These are phyloP conservation scores for Haplosporangium gracile DNA, from an alignment of 192 early-diverging fungal species.

Conservation along the genomic window DNA sequence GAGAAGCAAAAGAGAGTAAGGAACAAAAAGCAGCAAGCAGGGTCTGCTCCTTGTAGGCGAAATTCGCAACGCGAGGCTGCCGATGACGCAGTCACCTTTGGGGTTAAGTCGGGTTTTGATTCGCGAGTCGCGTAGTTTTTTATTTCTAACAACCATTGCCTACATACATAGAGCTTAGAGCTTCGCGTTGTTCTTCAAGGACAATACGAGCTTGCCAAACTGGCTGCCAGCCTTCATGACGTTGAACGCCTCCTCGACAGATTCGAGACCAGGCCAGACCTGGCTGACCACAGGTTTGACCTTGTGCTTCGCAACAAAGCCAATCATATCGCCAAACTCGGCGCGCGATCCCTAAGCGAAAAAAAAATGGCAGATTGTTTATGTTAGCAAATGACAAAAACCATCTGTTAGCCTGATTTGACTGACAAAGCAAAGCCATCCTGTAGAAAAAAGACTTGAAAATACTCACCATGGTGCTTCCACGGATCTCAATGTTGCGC, in stretches of 20 bases:
- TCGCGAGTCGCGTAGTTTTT: not conserved
- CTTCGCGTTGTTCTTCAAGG: slow-evolving; percentile 26
- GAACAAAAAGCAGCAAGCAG: not conserved
- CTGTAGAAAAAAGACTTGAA: not conserved
- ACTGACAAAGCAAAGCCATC: not conserved
- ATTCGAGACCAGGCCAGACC: slow-evolving; percentile 66
- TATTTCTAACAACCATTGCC: not conserved
- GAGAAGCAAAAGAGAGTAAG: not conserved
- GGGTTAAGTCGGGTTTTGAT: too few species aligned
- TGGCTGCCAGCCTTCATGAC: slow-evolving; percentile 27
- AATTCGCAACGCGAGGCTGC: not conserved
- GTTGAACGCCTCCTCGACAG: slow-evolving; percentile 28
- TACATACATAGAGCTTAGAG: not conserved
- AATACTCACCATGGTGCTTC: slow-evolving; percentile 73
- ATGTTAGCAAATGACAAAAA: not conserved
- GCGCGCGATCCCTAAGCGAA: slow-evolving; percentile 45
- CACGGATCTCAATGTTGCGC: slow-evolving; percentile 73
- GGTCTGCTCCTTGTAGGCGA: not conserved
- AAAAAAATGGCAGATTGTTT: not conserved
- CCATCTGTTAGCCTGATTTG: not conserved
- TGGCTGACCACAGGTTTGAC: slow-evolving; percentile 69
- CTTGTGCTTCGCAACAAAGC: slow-evolving; percentile 68
- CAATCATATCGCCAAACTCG: slow-evolving; percentile 74
- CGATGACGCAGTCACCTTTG: slow-evolving; percentile 21
- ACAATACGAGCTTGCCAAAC: slow-evolving; percentile 50